Evolutionary conservation across 2,329 filamentous ascomycete genomes (phyloP).

Genomic region (Cryphonectria parasitica): DNA sequence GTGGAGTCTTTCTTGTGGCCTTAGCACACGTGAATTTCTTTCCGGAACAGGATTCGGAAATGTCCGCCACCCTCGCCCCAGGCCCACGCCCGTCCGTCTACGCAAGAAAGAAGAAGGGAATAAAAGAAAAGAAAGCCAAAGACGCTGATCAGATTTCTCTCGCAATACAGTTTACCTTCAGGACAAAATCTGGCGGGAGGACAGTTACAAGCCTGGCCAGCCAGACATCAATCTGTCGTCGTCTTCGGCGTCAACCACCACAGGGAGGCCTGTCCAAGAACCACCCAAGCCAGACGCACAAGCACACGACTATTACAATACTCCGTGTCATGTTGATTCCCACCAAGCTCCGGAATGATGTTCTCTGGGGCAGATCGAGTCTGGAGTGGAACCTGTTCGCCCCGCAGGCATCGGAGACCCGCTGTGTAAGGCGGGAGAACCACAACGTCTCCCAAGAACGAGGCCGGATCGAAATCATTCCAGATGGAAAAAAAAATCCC

Average conservation of each 20-base stretch:
- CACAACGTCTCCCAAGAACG: background rate
- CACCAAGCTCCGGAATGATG: background rate
- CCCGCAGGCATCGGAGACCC: background rate
- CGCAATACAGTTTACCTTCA: background rate
- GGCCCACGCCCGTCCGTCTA: background rate
- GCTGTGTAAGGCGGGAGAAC: background rate
- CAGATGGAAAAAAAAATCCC: background rate
- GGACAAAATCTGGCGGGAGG: background rate
- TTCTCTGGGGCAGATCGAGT: constrained; percentile 1
- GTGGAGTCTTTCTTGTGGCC: constrained; percentile 1
- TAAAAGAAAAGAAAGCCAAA: background rate
- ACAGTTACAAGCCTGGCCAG: background rate
- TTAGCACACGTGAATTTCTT: constrained; percentile 2
- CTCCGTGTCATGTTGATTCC: background rate
- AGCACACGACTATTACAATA: background rate
- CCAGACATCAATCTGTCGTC: background rate
- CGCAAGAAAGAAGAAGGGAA: background rate
- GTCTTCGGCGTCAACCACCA: background rate
- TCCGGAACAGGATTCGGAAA: constrained; percentile 11
- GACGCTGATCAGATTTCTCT: no score
- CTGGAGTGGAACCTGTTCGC: background rate
- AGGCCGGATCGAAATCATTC: background rate
- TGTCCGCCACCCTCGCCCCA: constrained; percentile 4
- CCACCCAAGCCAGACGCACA: background rate
- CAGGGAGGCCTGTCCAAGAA: background rate